Evolutionary conservation across 768 basidiomycete genomes (phyloP), one percentile per base, ranked within the genome.

Genomic region (Phylloporus rhodoxanthus): DNA sequence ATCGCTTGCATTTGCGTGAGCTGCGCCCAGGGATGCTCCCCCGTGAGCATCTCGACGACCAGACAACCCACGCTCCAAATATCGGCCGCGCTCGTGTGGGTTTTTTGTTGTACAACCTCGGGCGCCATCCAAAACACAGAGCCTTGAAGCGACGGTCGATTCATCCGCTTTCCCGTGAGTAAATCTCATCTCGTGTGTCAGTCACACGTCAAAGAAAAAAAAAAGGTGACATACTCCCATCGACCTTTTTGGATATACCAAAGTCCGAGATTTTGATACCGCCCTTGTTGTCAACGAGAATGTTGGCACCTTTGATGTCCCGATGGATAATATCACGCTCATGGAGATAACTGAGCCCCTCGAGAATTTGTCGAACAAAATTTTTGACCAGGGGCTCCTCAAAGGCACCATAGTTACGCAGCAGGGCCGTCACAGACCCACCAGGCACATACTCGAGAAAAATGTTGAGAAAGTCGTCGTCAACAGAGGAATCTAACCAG

Each of bases 81-180:
- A 65, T 96, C 94, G 6, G 93, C 92, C 62, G 94, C 94, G 52
- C 75, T 78, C 9, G 92, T 94, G 63, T 96, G 91, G 0, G 84
- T 80, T 21, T 85, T 92, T 71, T 99, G 96, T 63, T 94, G 94
- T 51, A 98, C 96, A 17, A 97, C 92, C 68, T 97, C 95, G 0
- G 95, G 95, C 0, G 95, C 95, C 95, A 98, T 97, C 95, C 95
- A 98, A 70, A 96, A 98, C 10, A 97, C 94, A 1, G 93, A 96
- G 2, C 96, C 96, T 67, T 98, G 96, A 5, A 98, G 72, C 1
- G 96, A 98, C 5, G 92, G 90, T 7, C 96, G 78, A 64, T 97
- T 86, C 38, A 84, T 78, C 20, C 86, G 82, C 49, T 86, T 82
- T 10, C 84, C 84, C 20, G 72, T 72, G 28, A 75, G 61, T 26